Percentiles rank a stretch among this genome's conserved stretches.
Conservation (phyloP, 805 yeast species). For the Yarrowia bubula region DNA sequence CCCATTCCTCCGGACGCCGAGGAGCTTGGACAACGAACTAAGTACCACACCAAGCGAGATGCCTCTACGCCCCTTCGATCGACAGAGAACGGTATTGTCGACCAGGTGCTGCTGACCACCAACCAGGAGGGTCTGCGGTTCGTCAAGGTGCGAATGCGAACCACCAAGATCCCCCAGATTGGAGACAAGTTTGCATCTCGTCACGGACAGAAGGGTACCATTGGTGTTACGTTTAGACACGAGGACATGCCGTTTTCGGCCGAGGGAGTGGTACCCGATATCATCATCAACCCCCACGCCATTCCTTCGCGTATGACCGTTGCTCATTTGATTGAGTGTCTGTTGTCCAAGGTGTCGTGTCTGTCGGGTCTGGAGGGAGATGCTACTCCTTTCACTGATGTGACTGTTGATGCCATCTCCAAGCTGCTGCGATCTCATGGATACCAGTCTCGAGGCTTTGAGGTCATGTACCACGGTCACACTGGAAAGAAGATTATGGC, state of each 20-base stretch:
- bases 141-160: constrained; percentile 98
- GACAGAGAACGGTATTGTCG: constrained; percentile 97
- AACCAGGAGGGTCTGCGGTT: constrained; percentile 98
- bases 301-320: constrained; percentile 99
- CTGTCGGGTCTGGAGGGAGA: constrained; percentile 97
- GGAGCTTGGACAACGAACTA: constrained; percentile 97
- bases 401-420: constrained; percentile 96
- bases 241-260: constrained; percentile 98
- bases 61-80: constrained; percentile 96
- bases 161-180: constrained; percentile 96
- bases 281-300: constrained; percentile 98
- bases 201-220: constrained; percentile 99
- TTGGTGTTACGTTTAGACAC: constrained; percentile 97
- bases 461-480: constrained; percentile 98
- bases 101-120: constrained; percentile 93
- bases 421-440: constrained; percentile 91
- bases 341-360: constrained; percentile 90
- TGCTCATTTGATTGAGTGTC: constrained; percentile 98
- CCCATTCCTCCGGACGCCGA: constrained; percentile 99
- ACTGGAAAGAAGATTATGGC: constrained; percentile 98
- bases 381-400: constrained; percentile 98
- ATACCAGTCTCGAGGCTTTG: constrained; percentile 97
- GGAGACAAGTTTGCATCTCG: constrained; percentile 99
- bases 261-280: constrained; percentile 95
- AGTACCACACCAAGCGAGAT: constrained; percentile 96